Base-by-base conservation (phyloP, 2,329 filamentous ascomycete genomes). In the Phaeosphaeria sp. region DNA sequence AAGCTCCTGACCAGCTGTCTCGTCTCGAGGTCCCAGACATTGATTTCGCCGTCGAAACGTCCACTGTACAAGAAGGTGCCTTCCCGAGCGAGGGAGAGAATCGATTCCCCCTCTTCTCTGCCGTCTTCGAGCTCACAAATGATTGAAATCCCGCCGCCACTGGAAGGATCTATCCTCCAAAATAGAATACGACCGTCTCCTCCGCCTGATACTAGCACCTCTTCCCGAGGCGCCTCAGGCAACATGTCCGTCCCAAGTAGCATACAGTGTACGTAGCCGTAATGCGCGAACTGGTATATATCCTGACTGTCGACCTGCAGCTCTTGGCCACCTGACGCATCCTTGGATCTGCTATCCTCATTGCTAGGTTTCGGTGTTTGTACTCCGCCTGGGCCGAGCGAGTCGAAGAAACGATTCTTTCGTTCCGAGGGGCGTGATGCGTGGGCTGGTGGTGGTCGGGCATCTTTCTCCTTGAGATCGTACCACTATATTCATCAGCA, bases 261-360 rank as follows among this genome's bases (percentile, higher is more conserved):
- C 94, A 98, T 98, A 76, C 93, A 96, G 76, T 97, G 97, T 0
- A 99, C 89, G 74, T 97, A 98, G 46, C 96, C 95, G 76, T 89
- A 94, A 76, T 99, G 95, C 1, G 95, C 93, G 78, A 96, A 99
- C 68, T 95, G 90, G 56, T 85, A 86, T 56, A 96, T 91, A 55
- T 93, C 89, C 21, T 90, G 86, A 50, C 88, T 87, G 69, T 92
- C 90, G 58, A 97, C 93, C 73, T 96, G 92, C 6, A 98, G 80
- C 1, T 90, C 84, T 33, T 88, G 84, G 1, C 88, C 88, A 44
- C 87, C 87, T 42, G 81, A 79, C 2, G 81, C 82, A 62, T 84
- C 78, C 21, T 77, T 75, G 27, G 79, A 81, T 25, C 77, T 72
- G 22, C 78, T 74, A 73, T 84, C 74, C 78, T 80, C 75, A 44